Base-by-base conservation (phyloP, 2,329 filamentous ascomycete species). In the Fulvia fulva region DNA sequence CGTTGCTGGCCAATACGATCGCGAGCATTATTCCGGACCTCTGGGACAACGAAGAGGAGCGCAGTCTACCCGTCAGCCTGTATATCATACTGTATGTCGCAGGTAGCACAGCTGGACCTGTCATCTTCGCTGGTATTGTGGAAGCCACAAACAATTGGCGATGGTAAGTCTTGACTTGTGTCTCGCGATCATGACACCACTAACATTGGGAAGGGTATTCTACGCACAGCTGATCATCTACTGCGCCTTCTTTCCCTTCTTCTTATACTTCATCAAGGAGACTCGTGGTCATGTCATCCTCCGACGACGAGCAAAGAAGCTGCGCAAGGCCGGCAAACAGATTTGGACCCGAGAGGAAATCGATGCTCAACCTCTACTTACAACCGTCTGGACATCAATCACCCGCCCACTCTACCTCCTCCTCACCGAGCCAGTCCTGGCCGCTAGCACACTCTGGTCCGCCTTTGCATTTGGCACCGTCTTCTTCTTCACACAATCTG, bases 401-500 rank as follows among this genome's bases (percentile, higher is more conserved):
- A n/a, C 47, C 11, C 63, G 74, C 9, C 74, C 75, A 0, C 45
- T 69, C 14, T 71, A 73, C 37, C 75, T 81, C 65, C 73, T 81
- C 4, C 72, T 70, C 62, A 82, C 79, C 1, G 80, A 82, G 68
- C 75, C 75, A 2, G 79, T 82, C 0, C 75, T 82, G 2, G 72
- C 80, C 44, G 74, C 73, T 49, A 75, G 77, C 49, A 79, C 78
- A 1, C 57, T 81, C 19, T 81, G 78, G 78, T 78, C 76, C 7
- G 75, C 76, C 16, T 78, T 81, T 57, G 73, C 73, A 57, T 72
- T 78, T 51, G 77, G 77, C n/a, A 76, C 73, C 1, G 73, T 79
- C 21, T 81, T 78, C 66, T 73, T 81, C 61, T 80, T 79, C 67
- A 81, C 78, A 0, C 79, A 81, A 57, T 78, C 75, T 28, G 74